Base-by-base conservation (phyloP, 495 filamentous ascomycete species). In the Annulohypoxylon bovei region DNA sequence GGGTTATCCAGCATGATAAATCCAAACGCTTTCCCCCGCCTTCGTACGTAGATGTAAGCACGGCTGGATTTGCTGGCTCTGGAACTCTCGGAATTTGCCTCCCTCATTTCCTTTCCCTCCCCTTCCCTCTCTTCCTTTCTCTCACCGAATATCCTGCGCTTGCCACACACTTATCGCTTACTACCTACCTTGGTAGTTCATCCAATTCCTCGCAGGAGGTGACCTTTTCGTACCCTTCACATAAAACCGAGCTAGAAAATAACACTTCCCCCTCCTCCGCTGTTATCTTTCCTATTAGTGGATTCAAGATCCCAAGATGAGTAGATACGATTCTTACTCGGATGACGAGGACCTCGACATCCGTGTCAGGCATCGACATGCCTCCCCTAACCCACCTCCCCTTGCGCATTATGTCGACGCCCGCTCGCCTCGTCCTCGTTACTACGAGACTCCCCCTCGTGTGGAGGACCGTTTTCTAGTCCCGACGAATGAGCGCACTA, bases 241-340 rank as follows among this genome's bases (percentile, higher is more conserved):
- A 20, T 53, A 9, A 16, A 16, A 6, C 3, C 8, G 22, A 11
- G 5, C 3, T 28, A 52, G 23, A 25, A 16, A 35, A 55, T 22
- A 37, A 18, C 6, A 39, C 12, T 33, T 25, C 30, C 27, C 20
- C 2, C 3, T 60, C n/a, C 33, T 23, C 18, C 12, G 16, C n/a
- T 8, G 18, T n/a, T n/a, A 35, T 7, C 7, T 60, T 6, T 47
- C 56, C 14, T 14, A 22, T 35, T 14, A 5, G 27, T 20, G 23
- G 23, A 11, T 23, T 18, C 28, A 53, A 53, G 35, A 74, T 74
- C 23, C 14, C 49, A 53, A 60, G n/a, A 74, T 74, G 85, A 73
- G 90, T 87, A 30, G 88, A 90, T 75, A 89, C 90, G 68, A 47
- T 23, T 60, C 53, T 18, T 62, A 67, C 62, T 78, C 78, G 62